A percentile compares a stretch with the other conserved stretches of the same genome.
Evolutionary conservation across 2,329 filamentous ascomycete genomes (phyloP).

Genomic region (Fusarium musae): DNA sequence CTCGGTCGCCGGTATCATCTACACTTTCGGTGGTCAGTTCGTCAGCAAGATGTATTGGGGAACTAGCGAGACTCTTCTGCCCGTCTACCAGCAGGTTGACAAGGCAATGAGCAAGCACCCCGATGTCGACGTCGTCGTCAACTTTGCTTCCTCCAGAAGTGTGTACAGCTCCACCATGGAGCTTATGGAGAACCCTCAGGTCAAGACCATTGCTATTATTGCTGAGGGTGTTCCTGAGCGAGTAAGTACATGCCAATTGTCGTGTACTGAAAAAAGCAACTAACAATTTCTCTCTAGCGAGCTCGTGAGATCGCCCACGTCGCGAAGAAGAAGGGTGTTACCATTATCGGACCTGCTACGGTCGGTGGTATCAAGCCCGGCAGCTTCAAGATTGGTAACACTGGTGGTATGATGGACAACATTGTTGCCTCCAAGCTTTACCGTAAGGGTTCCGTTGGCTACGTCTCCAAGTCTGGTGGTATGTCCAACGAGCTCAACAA

Average conservation of each 20-base stretch:
- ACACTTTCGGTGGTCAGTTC: slow-evolving; percentile 99
- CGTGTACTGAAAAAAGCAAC: slow-evolving; percentile 1
- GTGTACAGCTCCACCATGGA: slow-evolving; percentile 99
- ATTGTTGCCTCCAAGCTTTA: slow-evolving; percentile 99
- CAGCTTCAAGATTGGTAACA: slow-evolving; percentile 99
- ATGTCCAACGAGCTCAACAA: slow-evolving; percentile 99
- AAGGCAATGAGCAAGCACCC: slow-evolving; percentile 97
- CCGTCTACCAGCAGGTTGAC: slow-evolving; percentile 93
- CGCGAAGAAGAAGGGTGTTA: slow-evolving; percentile 97
- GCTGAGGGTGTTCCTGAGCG: slow-evolving; percentile 98
- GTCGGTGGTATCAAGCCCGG: slow-evolving; percentile 99
- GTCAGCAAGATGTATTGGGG: slow-evolving; percentile 99
- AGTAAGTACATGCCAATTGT: slow-evolving; percentile 65
- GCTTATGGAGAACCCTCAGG: slow-evolving; percentile 95
- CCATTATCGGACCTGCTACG: slow-evolving; percentile 97
- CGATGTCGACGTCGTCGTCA: slow-evolving; percentile 97
- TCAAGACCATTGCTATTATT: slow-evolving; percentile 99
- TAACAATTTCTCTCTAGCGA: slow-evolving; percentile 65
- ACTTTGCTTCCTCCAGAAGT: slow-evolving; percentile 98
- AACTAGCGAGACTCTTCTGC: slow-evolving; percentile 97
- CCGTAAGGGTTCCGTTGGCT: slow-evolving; percentile 97
- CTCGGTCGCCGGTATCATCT: slow-evolving; percentile 98
- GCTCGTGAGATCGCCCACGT: slow-evolving; percentile 98
- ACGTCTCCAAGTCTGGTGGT: slow-evolving; percentile 99
- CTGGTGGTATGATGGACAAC: slow-evolving; percentile 99